phyloP scores from a whole-genome alignment of 2,329 filamentous ascomycete species.

The Alternaria alternata region DNA sequence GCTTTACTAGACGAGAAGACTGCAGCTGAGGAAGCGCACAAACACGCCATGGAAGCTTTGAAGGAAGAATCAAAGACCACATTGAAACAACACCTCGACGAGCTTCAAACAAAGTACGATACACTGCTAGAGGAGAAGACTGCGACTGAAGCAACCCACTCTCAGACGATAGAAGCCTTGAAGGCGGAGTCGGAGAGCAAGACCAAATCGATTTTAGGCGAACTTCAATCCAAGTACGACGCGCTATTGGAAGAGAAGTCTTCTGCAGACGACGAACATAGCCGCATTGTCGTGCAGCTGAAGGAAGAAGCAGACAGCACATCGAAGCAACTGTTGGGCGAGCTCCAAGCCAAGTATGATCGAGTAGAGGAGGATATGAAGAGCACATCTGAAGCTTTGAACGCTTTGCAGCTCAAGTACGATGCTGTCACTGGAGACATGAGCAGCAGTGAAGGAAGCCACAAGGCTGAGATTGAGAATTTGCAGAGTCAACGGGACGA shows the following conservation, averaged over 20 bases:
- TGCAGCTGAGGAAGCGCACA: conserved; percentile 35
- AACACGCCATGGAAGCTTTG: conserved; percentile 33
- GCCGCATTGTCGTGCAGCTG: neutral
- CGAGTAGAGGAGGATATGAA: conserved; percentile 11
- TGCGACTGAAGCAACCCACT: neutral
- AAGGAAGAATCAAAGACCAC: conserved; percentile 32
- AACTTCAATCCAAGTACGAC: conserved; percentile 27
- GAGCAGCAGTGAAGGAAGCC: conserved; percentile 19
- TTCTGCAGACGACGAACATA: conserved; percentile 3
- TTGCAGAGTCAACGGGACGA: conserved; percentile 29
- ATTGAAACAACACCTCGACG: conserved; percentile 22
- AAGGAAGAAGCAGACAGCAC: conserved; percentile 6
- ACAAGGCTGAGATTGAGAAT: conserved; percentile 30
- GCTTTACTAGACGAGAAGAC: conserved; percentile 38
- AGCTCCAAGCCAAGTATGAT: conserved; percentile 27
- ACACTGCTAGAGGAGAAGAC: conserved; percentile 10
- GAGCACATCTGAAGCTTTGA: conserved; percentile 7
- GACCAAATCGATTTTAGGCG: conserved; percentile 6
- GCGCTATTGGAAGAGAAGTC: conserved; percentile 32
- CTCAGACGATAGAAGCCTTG: conserved; percentile 9
- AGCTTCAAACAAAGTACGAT: conserved; percentile 26
- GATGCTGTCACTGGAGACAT: conserved; percentile 31
- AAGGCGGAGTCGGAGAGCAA: conserved; percentile 11
- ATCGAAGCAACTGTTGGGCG: conserved; percentile 11
- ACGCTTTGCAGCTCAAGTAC: conserved; percentile 22